Evolutionary conservation across 2,329 filamentous ascomycete genomes (phyloP).

Genomic region (Colletotrichum sp.): DNA sequence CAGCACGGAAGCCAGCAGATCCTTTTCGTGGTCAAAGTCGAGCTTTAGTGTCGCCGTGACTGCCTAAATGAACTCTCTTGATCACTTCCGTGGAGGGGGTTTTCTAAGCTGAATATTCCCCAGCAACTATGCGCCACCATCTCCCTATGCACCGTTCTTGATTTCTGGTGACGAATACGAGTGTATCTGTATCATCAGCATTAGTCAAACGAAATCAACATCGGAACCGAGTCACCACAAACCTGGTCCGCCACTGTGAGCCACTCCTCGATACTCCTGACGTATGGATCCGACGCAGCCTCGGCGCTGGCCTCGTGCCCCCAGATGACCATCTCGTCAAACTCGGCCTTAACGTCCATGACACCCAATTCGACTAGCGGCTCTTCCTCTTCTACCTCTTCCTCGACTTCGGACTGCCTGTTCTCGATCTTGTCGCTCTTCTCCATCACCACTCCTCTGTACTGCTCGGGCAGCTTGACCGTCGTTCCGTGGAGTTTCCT

Average conservation of each 20-base stretch:
- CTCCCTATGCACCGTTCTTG: neutral
- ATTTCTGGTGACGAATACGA: constrained; percentile 27
- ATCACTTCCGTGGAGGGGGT: neutral
- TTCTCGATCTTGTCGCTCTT: constrained; percentile 41
- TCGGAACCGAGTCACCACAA: constrained; percentile 24
- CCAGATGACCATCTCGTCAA: constrained; percentile 84
- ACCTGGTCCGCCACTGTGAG: constrained; percentile 73
- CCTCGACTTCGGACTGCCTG: constrained; percentile 34
- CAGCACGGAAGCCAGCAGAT: rapidly evolving
- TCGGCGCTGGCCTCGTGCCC: constrained; percentile 73
- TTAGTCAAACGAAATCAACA: constrained; percentile 17
- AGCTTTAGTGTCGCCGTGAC: neutral
- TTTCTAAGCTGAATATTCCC: neutral
- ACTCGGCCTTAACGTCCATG: constrained; percentile 68
- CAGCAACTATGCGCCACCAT: neutral
- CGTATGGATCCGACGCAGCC: constrained; percentile 68
- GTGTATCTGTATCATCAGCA: constrained; percentile 31
- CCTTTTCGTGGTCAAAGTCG: rapidly evolving
- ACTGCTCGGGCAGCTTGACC: constrained; percentile 72
- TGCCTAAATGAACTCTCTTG: neutral
- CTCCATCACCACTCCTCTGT: constrained; percentile 67
- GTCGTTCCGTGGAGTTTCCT: constrained; percentile 74
- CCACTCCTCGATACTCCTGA: constrained; percentile 82
- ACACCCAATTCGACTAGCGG: constrained; percentile 48
- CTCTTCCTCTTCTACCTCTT: constrained; percentile 46